Conservation (phyloP, 1,284 basidiomycete species). For the Lentinula novae-zelandiae region DNA sequence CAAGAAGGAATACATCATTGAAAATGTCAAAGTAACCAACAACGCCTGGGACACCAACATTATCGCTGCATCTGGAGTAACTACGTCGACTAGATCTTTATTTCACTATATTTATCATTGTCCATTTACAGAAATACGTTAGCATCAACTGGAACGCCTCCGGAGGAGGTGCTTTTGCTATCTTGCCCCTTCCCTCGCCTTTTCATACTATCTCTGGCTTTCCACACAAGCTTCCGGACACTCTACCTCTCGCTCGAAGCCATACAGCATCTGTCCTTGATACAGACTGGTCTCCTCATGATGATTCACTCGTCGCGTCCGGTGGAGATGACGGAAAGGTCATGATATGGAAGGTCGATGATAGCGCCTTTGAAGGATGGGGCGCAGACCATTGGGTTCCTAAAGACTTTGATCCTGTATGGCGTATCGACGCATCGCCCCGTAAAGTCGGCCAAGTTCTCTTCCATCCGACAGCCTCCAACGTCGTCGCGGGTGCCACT, state of each 20-base stretch:
- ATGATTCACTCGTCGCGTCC: slow-evolving; percentile 87
- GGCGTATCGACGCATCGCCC: slow-evolving; percentile 67
- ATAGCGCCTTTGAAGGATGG: slow-evolving; percentile 80
- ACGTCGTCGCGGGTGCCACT: slow-evolving; percentile 84
- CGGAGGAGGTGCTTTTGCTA: slow-evolving; percentile 93
- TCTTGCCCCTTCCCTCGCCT: slow-evolving; percentile 83
- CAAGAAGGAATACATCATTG: slow-evolving; percentile 82
- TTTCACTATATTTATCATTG: neutral
- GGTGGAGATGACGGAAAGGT: slow-evolving; percentile 93
- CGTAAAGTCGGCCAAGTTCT: slow-evolving; percentile 93
- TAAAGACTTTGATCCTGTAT: slow-evolving; percentile 80
- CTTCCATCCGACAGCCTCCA: slow-evolving; percentile 90
- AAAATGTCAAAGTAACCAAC: slow-evolving; percentile 89
- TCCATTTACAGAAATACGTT: slow-evolving; percentile 66
- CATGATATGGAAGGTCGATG: slow-evolving; percentile 85
- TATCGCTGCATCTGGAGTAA: slow-evolving; percentile 79
- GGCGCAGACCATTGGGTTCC: slow-evolving; percentile 79
- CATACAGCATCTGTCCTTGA: slow-evolving; percentile 88
- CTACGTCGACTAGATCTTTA: slow-evolving; percentile 21
- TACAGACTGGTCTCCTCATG: slow-evolving; percentile 95
- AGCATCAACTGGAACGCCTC: slow-evolving; percentile 95
- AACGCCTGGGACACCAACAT: slow-evolving; percentile 98
- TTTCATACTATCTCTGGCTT: slow-evolving; percentile 56
- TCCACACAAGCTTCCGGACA: slow-evolving; percentile 85
- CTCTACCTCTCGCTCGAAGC: slow-evolving; percentile 88